Evolutionary conservation across 75 land plant genomes (phyloP), one percentile per base, ranked within the genome.

Genomic region (Pinus albicaulis): DNA sequence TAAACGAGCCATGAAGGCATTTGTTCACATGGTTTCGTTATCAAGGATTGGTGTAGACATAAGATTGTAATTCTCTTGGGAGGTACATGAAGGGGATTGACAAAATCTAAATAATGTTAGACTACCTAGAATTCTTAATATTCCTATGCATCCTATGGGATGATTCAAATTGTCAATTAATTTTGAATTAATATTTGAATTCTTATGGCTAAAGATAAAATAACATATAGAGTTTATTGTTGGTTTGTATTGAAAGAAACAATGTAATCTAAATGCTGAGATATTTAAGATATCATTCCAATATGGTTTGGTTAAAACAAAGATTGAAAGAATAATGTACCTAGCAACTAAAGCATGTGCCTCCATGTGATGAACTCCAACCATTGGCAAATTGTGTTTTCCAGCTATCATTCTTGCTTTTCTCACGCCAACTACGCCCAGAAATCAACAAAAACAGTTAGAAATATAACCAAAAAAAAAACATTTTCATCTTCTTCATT

Each of bases 321-420:
- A 31, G 34, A 3, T 75, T 61, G n/a, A 75, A 17, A 58, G n/a
- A 17, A 28, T 34, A 6, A 22, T 74, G 72, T 28, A 95, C 99
- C 99, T 93, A 59, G 96, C 94, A 41, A 98, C 96, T 36, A 98
- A 56, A 73, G 99, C 91, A 90, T 98, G 99, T 56, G 98, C 99
- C 78, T 98, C 99, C 99, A 98, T 98, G 68, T 98, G 99, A 83
- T 98, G 99, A 19, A 98, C 87, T 25, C 93, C 91, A 75, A 98
- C 78, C 59, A 96, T 81, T 31, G 98, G 99, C 77, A 95, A 76
- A 55, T 80, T 82, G 71, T 82, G 89, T 25, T 44, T 77, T 44
- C 96, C 84, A 73, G 98, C 92, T 73, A 98, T 75, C 55, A 78
- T 77, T 23, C 99, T 86, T 60, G 99, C 99, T 76, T 98, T 98